Evolutionary conservation across 2,329 filamentous ascomycete species (phyloP).

Genomic region (Magnaporthiopsis incrustans): DNA sequence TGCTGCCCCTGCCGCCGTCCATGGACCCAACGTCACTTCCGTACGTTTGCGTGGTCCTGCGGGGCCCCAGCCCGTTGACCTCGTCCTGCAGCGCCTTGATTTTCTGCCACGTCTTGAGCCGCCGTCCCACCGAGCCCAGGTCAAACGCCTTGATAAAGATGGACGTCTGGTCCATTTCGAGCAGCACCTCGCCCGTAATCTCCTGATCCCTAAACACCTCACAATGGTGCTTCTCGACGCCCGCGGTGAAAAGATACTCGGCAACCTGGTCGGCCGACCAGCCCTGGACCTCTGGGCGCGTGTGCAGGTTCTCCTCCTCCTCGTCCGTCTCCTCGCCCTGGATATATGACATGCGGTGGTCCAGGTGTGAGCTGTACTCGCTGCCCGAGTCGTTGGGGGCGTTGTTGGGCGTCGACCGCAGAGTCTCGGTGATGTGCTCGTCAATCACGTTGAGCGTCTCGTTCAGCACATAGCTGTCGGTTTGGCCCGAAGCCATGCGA

Average conservation of each 20-base stretch:
- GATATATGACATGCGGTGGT: constrained; percentile 79
- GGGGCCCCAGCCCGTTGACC: constrained; percentile 48
- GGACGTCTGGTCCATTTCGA: constrained; percentile 93
- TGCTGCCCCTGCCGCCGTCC: constrained; percentile 27
- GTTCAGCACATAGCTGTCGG: constrained; percentile 73
- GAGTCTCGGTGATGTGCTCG: constrained; percentile 81
- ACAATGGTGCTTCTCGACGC: constrained; percentile 84
- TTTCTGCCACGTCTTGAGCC: constrained; percentile 94
- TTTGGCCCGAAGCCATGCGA: constrained; percentile 30
- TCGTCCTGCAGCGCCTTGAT: constrained; percentile 89
- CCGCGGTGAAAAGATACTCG: constrained; percentile 76
- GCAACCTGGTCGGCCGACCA: constrained; percentile 82
- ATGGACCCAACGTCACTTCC: constrained; percentile 53
- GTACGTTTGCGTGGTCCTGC: constrained; percentile 47
- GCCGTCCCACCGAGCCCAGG: constrained; percentile 78
- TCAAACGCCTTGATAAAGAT: constrained; percentile 95
- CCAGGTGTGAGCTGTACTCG: constrained; percentile 76
- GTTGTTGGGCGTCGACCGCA: constrained; percentile 49
- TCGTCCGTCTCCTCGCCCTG: constrained; percentile 93
- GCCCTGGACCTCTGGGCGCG: constrained; percentile 60
- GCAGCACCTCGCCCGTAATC: constrained; percentile 84
- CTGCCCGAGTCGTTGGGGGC: constrained; percentile 71
- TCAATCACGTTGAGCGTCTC: constrained; percentile 95
- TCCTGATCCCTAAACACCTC: constrained; percentile 94
- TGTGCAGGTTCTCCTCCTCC: constrained; percentile 69